These are phyloP conservation scores for Rhododendron williamsianum DNA, from an alignment of 148 eudicot species.

Conservation along the genomic window DNA sequence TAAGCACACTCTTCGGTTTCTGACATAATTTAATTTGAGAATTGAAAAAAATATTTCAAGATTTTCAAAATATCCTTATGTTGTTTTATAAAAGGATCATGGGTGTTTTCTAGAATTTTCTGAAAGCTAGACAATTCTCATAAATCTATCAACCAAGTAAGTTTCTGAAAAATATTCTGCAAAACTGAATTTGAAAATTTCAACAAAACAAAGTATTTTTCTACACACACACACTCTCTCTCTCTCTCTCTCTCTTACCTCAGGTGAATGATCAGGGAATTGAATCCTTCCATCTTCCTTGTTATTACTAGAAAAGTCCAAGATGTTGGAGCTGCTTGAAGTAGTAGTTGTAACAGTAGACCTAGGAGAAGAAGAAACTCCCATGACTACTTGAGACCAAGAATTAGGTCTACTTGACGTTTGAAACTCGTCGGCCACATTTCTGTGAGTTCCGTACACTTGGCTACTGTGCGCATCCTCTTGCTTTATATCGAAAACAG, in stretches of 20 bases:
- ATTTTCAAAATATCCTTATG: not conserved
- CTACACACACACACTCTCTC: not conserved
- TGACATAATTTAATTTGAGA: not conserved
- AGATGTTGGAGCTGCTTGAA: constrained; percentile 29
- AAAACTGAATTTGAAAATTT: not conserved
- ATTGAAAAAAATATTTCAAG: not conserved
- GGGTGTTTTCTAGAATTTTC: not conserved
- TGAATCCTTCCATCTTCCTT: constrained; percentile 30
- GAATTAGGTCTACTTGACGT: constrained; percentile 3
- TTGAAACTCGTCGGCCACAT: constrained; percentile 5
- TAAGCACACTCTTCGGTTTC: not conserved
- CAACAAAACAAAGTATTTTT: not conserved
- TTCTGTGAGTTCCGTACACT: not conserved
- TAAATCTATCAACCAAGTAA: not conserved
- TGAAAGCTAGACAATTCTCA: not conserved
- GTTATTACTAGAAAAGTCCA: constrained; percentile 42
- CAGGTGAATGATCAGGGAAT: constrained; percentile 44
- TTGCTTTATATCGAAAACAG: constrained; percentile 19
- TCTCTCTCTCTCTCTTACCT: constrained; percentile 23
- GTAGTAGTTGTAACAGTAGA: constrained; percentile 32
- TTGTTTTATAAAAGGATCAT: not conserved
- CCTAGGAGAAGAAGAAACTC: constrained; percentile 32
- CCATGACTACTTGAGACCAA: constrained; percentile 42
- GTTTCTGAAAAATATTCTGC: not conserved
- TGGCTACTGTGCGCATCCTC: constrained; percentile 14